Evolutionary conservation across 2,329 filamentous ascomycete species (phyloP).

Genomic region (Epichloe glyceriae): DNA sequence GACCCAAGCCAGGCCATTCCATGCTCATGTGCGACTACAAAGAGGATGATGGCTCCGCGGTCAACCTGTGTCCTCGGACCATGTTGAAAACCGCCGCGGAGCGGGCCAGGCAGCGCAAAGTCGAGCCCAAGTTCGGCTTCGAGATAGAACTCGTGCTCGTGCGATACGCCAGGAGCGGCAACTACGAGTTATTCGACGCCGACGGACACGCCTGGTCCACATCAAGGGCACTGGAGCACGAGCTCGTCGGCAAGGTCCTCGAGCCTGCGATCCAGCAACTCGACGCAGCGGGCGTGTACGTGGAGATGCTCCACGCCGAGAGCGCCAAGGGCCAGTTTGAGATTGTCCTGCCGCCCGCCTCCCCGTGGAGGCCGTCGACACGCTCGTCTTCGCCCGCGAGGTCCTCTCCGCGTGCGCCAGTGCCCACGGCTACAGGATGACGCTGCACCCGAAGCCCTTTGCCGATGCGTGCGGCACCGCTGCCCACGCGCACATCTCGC

Average conservation of each 20-base stretch:
- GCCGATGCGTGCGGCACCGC: slow-evolving; percentile 45
- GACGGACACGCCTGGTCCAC: slow-evolving; percentile 60
- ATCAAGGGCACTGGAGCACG: slow-evolving; percentile 48
- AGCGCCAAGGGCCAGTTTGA: slow-evolving; percentile 65
- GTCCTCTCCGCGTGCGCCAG: slow-evolving; percentile 53
- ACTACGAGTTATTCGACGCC: slow-evolving; percentile 34
- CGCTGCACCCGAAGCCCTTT: slow-evolving; percentile 61
- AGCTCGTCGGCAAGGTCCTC: slow-evolving; percentile 42
- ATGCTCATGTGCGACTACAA: slow-evolving; percentile 56
- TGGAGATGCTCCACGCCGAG: slow-evolving; percentile 67
- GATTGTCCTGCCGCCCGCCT: slow-evolving; percentile 51
- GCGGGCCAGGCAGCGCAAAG: slow-evolving; percentile 34
- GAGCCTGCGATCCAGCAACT: slow-evolving; percentile 53
- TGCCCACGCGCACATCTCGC: slow-evolving; percentile 57
- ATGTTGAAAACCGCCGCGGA: slow-evolving; percentile 43
- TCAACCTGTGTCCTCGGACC: slow-evolving; percentile 51
- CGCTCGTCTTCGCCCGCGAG: slow-evolving; percentile 56
- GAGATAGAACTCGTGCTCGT: slow-evolving; percentile 73
- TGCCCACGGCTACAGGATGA: slow-evolving; percentile 50
- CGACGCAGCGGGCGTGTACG: slow-evolving; percentile 45
- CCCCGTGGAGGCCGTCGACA: slow-evolving; percentile 59
- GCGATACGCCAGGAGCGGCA: slow-evolving; percentile 24
- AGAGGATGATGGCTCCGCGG: slow-evolving; percentile 36
- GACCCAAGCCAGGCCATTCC: slow-evolving; percentile 46
- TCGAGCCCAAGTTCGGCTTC: slow-evolving; percentile 59